Evolutionary conservation across 352 stramenopile genomes (phyloP).

Genomic region (Globisporangium parvum): DNA sequence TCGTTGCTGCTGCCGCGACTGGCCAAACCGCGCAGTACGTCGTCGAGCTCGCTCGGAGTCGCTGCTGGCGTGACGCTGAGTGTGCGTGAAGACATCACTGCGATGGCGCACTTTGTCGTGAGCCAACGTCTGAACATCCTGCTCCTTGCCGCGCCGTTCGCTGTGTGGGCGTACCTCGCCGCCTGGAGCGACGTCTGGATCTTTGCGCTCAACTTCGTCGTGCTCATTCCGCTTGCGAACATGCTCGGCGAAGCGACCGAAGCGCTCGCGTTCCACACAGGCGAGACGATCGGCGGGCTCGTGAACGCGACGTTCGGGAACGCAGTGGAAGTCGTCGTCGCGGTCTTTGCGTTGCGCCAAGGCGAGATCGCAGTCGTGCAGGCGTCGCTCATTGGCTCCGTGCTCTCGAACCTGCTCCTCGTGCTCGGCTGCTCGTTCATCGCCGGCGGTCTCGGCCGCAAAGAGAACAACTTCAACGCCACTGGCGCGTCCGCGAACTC

Average conservation of each 20-base stretch:
- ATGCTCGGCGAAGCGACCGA: constrained; percentile 97
- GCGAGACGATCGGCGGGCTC: constrained; percentile 95
- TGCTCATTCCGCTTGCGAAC: constrained; percentile 94
- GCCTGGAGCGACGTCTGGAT: constrained; percentile 72
- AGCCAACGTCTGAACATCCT: constrained; percentile 65
- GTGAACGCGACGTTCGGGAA: constrained; percentile 99
- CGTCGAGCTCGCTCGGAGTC: constrained; percentile 27
- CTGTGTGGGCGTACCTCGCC: constrained; percentile 55
- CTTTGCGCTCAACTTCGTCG: constrained; percentile 95
- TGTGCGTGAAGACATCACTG: constrained; percentile 28
- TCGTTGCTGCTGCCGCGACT: constrained; percentile 6
- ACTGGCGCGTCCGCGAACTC: constrained; percentile 91
- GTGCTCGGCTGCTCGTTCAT: constrained; percentile 96
- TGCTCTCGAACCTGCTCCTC: constrained; percentile 97
- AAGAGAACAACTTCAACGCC: constrained; percentile 92
- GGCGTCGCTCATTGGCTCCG: constrained; percentile 94
- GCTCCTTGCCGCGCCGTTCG: constrained; percentile 52
- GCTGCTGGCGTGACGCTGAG: constrained; percentile 14
- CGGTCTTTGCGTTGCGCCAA: constrained; percentile 90
- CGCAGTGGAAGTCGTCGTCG: constrained; percentile 95
- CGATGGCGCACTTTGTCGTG: constrained; percentile 39
- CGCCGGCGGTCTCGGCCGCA: constrained; percentile 72
- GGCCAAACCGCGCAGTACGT: constrained; percentile 15
- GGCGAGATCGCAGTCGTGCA: constrained; percentile 96
- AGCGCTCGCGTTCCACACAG: constrained; percentile 95